Evolutionary conservation across 352 stramenopile genomes (phyloP), one percentile per base, ranked within the genome.

Genomic region (Pythium guiyangense): DNA sequence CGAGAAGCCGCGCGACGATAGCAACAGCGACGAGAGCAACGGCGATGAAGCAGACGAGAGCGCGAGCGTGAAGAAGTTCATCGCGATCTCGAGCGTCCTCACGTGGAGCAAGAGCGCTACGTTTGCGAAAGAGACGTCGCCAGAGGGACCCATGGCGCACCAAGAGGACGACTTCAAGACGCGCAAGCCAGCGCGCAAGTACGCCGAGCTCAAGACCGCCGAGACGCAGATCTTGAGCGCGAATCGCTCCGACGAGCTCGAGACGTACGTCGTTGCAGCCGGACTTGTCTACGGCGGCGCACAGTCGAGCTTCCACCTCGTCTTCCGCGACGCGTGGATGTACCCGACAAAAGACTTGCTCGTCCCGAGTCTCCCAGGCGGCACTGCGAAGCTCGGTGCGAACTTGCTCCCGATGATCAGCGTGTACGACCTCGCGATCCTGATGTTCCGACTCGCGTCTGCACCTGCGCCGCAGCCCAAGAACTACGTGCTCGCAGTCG

Each of bases 361-460:
- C 8, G 77, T 94, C 6, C 81, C 82, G 11, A 86, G 76, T 43
- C 49, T 89, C 26, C 56, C 65, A 10, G 77, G 84, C 4, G 51
- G 59, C 18, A 55, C 44, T 31, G 64, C 59, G 2, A 61, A 54
- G 54, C 60, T 63, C 43, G 79, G 79, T 12, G 66, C 69, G 11
- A 93, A 96, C 54, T 25, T 90, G 40, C 44, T 96, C 35, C 87
- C 87, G 20, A 94, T 88, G 71, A 85, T 96, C 57, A 87, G 84
- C 55, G 71, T 96, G 12, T 88, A 84, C 58, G 87, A 96, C 54
- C 54, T 93, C n/a, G 85, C 75, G 6, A 61, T 76, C 10, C 58
- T 92, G 22, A 53, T 72, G 6, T 75, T 82, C 42, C 70, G 69
- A 1, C 66, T 87, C 9, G 77, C 71, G 11, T 64, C 68, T 27